Conservation (phyloP, 202 grass and related monocot species). For the Elaeis oleifera region DNA sequence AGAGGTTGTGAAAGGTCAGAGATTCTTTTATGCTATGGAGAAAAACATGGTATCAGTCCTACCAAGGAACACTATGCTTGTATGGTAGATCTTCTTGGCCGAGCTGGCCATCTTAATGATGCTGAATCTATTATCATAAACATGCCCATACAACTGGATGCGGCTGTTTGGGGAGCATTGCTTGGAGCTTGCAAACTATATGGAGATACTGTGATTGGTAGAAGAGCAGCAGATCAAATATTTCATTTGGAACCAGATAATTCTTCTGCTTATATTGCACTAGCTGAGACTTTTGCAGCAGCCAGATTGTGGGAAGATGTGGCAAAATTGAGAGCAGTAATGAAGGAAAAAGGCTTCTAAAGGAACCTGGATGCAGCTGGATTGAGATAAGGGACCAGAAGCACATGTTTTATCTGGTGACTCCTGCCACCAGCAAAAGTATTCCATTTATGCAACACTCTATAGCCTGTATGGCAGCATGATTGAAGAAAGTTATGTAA, state of each 20-base stretch:
- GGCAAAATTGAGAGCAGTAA: slow-evolving; percentile 11
- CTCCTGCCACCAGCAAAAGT: neutral
- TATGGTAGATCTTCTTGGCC: slow-evolving; percentile 26
- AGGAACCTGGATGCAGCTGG: slow-evolving; percentile 20
- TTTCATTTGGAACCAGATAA: slow-evolving; percentile 23
- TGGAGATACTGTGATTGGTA: slow-evolving; percentile 16
- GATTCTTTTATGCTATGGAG: slow-evolving; percentile 12
- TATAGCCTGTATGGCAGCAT: slow-evolving; percentile 15
- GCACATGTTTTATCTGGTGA: slow-evolving; percentile 15
- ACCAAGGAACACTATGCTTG: slow-evolving; percentile 25
- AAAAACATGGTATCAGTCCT: slow-evolving; percentile 11
- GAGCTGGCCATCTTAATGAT: slow-evolving; percentile 17
- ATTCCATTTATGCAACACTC: slow-evolving; percentile 11
- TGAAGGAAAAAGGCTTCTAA: slow-evolving; percentile 18
- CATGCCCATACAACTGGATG: slow-evolving; percentile 20
- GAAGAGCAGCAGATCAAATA: slow-evolving; percentile 20
- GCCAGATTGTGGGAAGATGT: slow-evolving; percentile 20
- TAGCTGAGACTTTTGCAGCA: slow-evolving; percentile 21
- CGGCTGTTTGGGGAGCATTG: slow-evolving; percentile 18
- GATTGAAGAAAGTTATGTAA: slow-evolving; percentile 1
- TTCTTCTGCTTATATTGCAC: slow-evolving; percentile 9
- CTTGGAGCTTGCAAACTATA: slow-evolving; percentile 25
- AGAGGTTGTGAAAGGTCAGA: slow-evolving; percentile 8
- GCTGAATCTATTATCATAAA: slow-evolving; percentile 17
- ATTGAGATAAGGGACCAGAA: slow-evolving; percentile 21